phyloP scores from a whole-genome alignment of 164 flowering plant species.

The Annona cherimola region DNA sequence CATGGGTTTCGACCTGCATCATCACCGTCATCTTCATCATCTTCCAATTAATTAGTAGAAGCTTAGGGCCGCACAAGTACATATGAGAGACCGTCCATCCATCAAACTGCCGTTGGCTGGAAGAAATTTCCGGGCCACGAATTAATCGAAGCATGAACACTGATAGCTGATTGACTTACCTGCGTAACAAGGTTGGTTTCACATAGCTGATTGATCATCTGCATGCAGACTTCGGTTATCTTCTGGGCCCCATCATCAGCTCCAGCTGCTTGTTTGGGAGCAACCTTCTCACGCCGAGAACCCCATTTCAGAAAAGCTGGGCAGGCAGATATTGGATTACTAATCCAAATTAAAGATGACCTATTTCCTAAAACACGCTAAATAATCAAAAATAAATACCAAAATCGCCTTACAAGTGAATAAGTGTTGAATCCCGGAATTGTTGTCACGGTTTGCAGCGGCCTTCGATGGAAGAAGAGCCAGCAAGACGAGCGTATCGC shows the following conservation, averaged over 20 bases:
- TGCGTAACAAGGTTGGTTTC: constrained; percentile 19
- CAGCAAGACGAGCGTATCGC: constrained; percentile 26
- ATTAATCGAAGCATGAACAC: too few species aligned
- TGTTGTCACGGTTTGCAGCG: neutral
- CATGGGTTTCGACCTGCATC: constrained; percentile 29
- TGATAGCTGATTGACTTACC: constrained; percentile 12
- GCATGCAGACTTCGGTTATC: constrained; percentile 19
- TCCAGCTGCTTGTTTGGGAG: neutral
- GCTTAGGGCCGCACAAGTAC: too few species aligned
- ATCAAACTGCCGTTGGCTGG: too few species aligned
- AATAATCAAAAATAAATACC: neutral
- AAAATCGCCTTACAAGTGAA: constrained; percentile 13
- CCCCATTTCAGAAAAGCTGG: constrained; percentile 30
- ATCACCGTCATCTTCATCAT: neutral
- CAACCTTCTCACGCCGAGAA: neutral
- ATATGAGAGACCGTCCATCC: too few species aligned
- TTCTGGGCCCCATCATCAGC: constrained; percentile 7
- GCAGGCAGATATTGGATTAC: neutral
- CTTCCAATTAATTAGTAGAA: neutral
- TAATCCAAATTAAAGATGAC: neutral
- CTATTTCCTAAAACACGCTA: neutral
- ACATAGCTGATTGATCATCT: constrained; percentile 31
- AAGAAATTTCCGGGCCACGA: too few species aligned
- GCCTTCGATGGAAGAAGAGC: constrained; percentile 24
- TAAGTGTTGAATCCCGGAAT: constrained; percentile 13